These are phyloP conservation scores for Sugiyamaella chiloensis DNA, from an alignment of 805 yeast genomes.

Conservation along the genomic window DNA sequence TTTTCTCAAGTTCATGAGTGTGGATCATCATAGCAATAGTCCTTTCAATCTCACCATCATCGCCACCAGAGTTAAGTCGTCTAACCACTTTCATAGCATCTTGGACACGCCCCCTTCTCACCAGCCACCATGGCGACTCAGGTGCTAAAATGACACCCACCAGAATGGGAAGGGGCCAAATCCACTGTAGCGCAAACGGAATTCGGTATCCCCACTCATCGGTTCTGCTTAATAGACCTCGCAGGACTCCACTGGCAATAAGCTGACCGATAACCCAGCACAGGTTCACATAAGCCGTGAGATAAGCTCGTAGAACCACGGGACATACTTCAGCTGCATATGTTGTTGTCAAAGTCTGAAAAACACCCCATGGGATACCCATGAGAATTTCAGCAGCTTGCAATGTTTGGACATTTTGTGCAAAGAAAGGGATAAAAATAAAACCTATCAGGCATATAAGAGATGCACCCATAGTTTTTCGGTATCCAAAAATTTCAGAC, in stretches of 20 bases:
- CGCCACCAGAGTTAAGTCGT: conserved; percentile 38
- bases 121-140: conserved; percentile 58
- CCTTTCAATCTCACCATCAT: conserved; percentile 42
- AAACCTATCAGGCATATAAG: conserved; percentile 35
- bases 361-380: conserved; percentile 49
- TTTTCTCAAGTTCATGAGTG: conserved; percentile 38
- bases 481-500: conserved; percentile 47
- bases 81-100: conserved; percentile 43
- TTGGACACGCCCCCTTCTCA: conserved; percentile 38
- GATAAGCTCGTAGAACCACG: conserved; percentile 44
- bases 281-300: conserved; percentile 50
- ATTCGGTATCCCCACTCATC: conserved; percentile 45
- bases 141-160: conserved; percentile 42
- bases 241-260: conserved; percentile 49
- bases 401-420: conserved; percentile 37
- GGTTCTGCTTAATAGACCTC: conserved; percentile 28
- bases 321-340: conserved; percentile 60
- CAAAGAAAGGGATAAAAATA: conserved; percentile 46
- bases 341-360: conserved; percentile 47
- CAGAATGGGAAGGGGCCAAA: conserved; percentile 51
- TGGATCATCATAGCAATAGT: conserved; percentile 45
- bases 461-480: conserved; percentile 39
- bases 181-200: conserved; percentile 60
- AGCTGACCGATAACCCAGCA: conserved; percentile 59
- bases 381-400: conserved; percentile 36